Evolutionary conservation across 2,329 filamentous ascomycete species (phyloP).

Genomic region (Alternaria sp.): DNA sequence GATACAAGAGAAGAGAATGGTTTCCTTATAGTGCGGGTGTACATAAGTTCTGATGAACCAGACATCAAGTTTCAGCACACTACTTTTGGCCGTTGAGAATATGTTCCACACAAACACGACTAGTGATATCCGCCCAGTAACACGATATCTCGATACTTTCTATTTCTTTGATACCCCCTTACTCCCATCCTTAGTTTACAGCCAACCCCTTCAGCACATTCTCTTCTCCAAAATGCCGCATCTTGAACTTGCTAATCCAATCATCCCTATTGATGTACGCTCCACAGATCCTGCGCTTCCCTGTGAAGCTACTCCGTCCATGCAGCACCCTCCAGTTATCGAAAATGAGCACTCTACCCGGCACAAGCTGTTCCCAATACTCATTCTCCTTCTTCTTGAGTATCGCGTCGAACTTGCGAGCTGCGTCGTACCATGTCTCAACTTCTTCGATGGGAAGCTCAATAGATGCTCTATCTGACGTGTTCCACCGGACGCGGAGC

Average conservation of each 20-base stretch:
- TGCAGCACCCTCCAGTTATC: conserved; percentile 97
- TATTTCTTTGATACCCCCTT: not conserved
- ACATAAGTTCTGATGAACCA: conserved; percentile 30
- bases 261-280: conserved; percentile 64
- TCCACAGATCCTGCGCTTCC: conserved; percentile 86
- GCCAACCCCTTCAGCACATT: conserved; percentile 23
- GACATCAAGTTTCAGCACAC: conserved; percentile 39
- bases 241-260: conserved; percentile 36
- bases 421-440: conserved; percentile 78
- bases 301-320: conserved; percentile 81
- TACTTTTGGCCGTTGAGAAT: not conserved
- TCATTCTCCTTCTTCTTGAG: conserved; percentile 69
- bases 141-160: not conserved
- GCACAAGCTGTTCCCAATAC: conserved; percentile 81
- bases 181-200: not conserved
- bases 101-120: not conserved
- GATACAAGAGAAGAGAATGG: conserved; percentile 8
- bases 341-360: conserved; percentile 86
- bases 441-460: conserved; percentile 61
- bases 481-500: conserved; percentile 87
- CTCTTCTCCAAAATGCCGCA: conserved; percentile 19
- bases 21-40: conserved; percentile 31
- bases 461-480: conserved; percentile 80
- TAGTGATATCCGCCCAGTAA: not conserved
- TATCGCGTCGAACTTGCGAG: conserved; percentile 74